Base-by-base conservation (phyloP, 768 basidiomycete genomes). In the Tulasnella sp. region DNA sequence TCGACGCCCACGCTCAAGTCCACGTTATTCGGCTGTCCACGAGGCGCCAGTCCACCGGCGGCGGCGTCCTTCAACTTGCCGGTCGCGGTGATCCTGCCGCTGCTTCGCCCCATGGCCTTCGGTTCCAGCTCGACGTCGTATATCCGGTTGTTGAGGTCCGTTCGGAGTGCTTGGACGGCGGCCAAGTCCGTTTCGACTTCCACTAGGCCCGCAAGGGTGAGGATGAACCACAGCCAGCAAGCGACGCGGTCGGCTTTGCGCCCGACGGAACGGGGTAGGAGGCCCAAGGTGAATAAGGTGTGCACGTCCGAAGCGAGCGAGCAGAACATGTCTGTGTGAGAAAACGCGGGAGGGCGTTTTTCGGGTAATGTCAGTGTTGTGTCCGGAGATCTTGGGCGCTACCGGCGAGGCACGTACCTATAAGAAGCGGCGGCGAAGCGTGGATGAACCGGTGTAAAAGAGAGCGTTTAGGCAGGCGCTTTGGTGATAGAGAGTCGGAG, bases 191-290 rank as follows among this genome's bases (percentile, higher is more conserved):
- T 87, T 7, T 87, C 86, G 78, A 94, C 92, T 81, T 94, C 91
- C 7, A 94, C 91, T 5, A 94, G 82, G 64, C 88, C 88, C 14
- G 91, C 91, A 36, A 94, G 81, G 0, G 91, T 94, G 17, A 89
- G 83, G 35, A 90, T 81, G 75, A 94, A 84, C 92, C 92, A 94
- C 78, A 92, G 92, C 90, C 90, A 93, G 79, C 94, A 87, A 1
- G 92, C 87, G 77, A 92, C 87, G 12, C 87, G 85, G 40, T 83
- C 91, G 3, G 91, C 92, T 40, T 87, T 85, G 66, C 86, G 84
- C 19, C 92, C 92, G 0, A 85, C 80, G 66, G 82, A 84, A 75
- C 86, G 84, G 5, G 89, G 86, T 4, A 94, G 75, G 11, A 94
- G 80, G 14, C 64, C 64, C 39, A 65, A 14, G 11, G n/a, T 83